A percentile compares a stretch with the other conserved stretches of the same genome.
These are phyloP conservation scores for Aspergillus uvarum DNA, from an alignment of 2,329 filamentous ascomycete species.

Conservation along the genomic window DNA sequence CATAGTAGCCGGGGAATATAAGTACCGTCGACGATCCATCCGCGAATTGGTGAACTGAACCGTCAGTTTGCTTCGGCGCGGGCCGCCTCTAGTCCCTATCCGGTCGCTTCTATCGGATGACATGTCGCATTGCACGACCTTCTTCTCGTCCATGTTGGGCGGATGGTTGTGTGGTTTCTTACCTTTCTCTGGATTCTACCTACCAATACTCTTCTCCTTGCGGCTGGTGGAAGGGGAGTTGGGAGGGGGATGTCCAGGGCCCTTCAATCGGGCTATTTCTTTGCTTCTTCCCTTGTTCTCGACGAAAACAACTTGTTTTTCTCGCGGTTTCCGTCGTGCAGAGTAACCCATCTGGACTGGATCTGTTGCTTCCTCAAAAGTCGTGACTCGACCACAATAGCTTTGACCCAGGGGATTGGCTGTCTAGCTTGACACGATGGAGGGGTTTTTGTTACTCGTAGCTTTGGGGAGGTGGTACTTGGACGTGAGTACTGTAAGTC, in stretches of 20 bases:
- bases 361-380: background rate
- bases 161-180: too few species aligned
- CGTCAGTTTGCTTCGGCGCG: conserved; percentile 6
- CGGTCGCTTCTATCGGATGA: background rate
- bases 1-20: background rate
- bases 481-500: background rate
- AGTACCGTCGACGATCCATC: background rate
- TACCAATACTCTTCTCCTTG: too few species aligned
- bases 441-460: background rate
- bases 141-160: background rate
- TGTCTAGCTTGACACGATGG: background rate
- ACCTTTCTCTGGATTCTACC: too few species aligned
- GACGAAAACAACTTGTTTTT: background rate
- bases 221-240: too few species aligned
- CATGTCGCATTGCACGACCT: background rate
- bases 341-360: background rate
- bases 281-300: background rate
- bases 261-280: background rate
- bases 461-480: background rate
- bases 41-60: background rate
- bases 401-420: background rate
- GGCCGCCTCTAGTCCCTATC: conserved; percentile 6
- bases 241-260: background rate
- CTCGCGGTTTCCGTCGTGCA: background rate
- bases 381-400: background rate